Percentiles rank a stretch among this genome's conserved stretches.
Evolutionary conservation across 306 rosid genomes (phyloP).

Genomic region (Ormosia emarginata): DNA sequence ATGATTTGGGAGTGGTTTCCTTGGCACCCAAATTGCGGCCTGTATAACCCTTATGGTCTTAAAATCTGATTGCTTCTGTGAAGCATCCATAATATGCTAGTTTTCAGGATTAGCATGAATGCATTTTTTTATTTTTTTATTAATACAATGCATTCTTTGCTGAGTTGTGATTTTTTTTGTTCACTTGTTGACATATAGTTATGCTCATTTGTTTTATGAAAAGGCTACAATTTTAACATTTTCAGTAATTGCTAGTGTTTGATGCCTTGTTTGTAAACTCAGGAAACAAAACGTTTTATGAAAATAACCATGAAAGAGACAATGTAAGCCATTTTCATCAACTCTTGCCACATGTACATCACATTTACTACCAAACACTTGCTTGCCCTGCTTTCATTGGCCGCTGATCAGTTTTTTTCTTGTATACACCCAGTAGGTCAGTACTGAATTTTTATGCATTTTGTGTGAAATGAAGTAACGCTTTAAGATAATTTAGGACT

Average conservation of each 20-base stretch:
- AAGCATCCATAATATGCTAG: neutral
- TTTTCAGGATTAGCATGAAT: neutral
- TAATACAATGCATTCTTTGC: neutral
- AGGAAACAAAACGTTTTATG: neutral
- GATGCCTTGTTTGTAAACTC: neutral
- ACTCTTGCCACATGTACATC: neutral
- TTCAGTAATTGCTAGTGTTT: constrained; percentile 9
- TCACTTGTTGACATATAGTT: neutral
- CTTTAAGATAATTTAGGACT: neutral
- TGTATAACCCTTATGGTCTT: neutral
- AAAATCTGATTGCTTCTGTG: neutral
- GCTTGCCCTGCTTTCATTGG: neutral
- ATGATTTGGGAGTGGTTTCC: neutral
- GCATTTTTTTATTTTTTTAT: no score
- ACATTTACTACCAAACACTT: neutral
- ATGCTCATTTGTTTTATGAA: neutral
- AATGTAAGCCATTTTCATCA: neutral
- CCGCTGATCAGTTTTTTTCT: neutral
- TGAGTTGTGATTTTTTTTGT: neutral
- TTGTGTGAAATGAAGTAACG: neutral
- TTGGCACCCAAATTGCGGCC: neutral
- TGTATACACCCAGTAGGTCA: neutral
- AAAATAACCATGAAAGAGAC: neutral
- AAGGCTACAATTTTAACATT: neutral
- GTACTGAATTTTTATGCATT: neutral